These are phyloP conservation scores for Theobroma cacao DNA, from an alignment of 345 rosid genomes.

Conservation along the genomic window DNA sequence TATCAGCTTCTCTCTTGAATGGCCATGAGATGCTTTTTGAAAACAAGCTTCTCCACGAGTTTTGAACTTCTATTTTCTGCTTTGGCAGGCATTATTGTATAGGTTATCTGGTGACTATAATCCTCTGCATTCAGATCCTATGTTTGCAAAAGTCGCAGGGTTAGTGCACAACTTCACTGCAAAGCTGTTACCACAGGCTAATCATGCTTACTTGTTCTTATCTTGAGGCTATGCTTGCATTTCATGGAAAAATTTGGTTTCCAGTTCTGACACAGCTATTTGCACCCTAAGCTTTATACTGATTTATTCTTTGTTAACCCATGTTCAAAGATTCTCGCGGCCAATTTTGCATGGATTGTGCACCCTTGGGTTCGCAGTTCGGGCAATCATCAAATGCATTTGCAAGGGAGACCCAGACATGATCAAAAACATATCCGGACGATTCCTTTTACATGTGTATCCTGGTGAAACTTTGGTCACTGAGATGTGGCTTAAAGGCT, in stretches of 20 bases:
- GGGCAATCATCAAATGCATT: conserved; percentile 75
- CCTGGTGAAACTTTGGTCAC: conserved; percentile 83
- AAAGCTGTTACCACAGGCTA: neutral
- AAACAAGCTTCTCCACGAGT: neutral
- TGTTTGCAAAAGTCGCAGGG: conserved; percentile 77
- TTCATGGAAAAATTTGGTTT: neutral
- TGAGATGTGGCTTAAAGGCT: conserved; percentile 83
- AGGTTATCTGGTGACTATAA: conserved; percentile 94
- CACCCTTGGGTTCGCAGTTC: conserved; percentile 76
- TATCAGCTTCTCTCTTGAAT: neutral
- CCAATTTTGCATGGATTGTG: conserved; percentile 92
- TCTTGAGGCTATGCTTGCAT: neutral
- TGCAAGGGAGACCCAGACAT: conserved; percentile 65
- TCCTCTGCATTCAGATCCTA: conserved; percentile 92
- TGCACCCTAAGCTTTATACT: neutral
- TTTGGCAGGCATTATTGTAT: conserved; percentile 82
- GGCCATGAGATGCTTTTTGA: conserved; percentile 11
- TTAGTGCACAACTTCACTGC: conserved; percentile 32
- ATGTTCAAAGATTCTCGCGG: conserved; percentile 52
- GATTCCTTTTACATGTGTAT: conserved; percentile 78
- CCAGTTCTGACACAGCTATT: neutral
- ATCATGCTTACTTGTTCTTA: neutral
- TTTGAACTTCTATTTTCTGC: conserved; percentile 19
- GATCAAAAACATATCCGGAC: conserved; percentile 60
- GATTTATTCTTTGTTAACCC: conserved; percentile 22